phyloP scores from a whole-genome alignment of 345 rosid species.

The Salix dunnii region DNA sequence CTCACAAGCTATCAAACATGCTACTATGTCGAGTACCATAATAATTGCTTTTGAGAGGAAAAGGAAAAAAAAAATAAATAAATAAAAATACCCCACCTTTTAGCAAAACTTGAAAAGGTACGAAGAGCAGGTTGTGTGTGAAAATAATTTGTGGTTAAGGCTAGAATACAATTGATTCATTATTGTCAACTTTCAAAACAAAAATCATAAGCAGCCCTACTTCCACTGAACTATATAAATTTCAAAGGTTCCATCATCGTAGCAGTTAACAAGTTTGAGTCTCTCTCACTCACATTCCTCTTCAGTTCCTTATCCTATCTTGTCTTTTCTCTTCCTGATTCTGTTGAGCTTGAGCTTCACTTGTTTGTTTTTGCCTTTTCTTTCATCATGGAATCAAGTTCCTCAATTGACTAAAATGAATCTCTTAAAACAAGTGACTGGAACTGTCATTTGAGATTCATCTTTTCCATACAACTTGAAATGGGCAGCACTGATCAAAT shows the following conservation, averaged over 20 bases:
- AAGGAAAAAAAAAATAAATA: not conserved
- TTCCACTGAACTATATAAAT: constrained; percentile 28
- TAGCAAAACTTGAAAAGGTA: constrained; percentile 10
- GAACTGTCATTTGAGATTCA: constrained; percentile 8
- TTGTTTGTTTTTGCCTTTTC: constrained; percentile 14
- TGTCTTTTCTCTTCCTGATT: constrained; percentile 3
- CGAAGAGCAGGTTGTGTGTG: constrained; percentile 1
- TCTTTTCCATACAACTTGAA: constrained; percentile 15
- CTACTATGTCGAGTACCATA: constrained; percentile 15
- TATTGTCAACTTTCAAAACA: constrained; percentile 18
- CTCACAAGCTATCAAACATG: constrained; percentile 28
- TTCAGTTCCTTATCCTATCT: constrained; percentile 4
- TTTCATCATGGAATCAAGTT: constrained; percentile 20
- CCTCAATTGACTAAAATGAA: constrained; percentile 5
- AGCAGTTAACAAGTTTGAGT: constrained; percentile 12
- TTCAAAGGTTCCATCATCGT: constrained; percentile 18
- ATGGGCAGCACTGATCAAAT: constrained; percentile 34
- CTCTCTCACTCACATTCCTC: constrained; percentile 19
- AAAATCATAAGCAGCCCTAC: constrained; percentile 13
- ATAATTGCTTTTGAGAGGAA: constrained; percentile 24
- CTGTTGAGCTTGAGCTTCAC: constrained; percentile 15
- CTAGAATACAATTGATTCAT: constrained; percentile 11
- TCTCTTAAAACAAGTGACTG: constrained; percentile 15
- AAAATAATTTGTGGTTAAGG: constrained; percentile 13
- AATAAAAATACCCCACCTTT: constrained; percentile 6